phyloP scores from a whole-genome alignment of 345 rosid species.

The Brassica nigra region DNA sequence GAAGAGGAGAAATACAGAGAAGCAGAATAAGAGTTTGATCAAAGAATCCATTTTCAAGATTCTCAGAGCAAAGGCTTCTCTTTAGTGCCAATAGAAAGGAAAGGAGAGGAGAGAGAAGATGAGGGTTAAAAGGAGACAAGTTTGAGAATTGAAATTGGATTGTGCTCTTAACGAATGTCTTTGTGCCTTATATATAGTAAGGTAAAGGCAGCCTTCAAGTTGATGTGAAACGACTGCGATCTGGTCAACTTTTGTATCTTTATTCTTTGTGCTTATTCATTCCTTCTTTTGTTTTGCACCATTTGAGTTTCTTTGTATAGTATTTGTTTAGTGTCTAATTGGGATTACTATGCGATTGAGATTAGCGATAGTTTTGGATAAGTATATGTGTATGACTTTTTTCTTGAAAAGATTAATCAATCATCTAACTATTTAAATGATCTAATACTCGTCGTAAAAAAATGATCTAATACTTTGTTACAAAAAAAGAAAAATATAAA shows the following conservation, averaged over 20 bases:
- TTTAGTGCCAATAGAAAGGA: neutral
- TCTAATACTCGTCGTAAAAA: neutral
- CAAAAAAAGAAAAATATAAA: neutral
- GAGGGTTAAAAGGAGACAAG: constrained; percentile 3
- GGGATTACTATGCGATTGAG: neutral
- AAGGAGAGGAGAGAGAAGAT: neutral
- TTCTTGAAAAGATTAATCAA: neutral
- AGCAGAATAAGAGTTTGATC: constrained; percentile 33
- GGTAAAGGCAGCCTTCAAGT: constrained; percentile 10
- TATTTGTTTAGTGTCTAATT: neutral
- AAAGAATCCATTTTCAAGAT: constrained; percentile 37
- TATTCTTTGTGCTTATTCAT: constrained; percentile 15
- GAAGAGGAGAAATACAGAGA: constrained; percentile 16
- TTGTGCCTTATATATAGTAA: constrained; percentile 28
- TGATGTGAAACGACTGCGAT: constrained; percentile 11
- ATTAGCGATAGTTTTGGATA: neutral
- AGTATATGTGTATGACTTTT: neutral
- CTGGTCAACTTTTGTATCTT: constrained; percentile 31
- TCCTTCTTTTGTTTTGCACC: neutral
- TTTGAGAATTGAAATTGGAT: constrained; percentile 11
- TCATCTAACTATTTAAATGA: constrained; percentile 10
- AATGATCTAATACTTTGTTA: neutral
- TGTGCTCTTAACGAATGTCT: constrained; percentile 18
- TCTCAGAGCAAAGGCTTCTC: constrained; percentile 26
- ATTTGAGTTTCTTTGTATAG: neutral